phyloP scores from a whole-genome alignment of 768 basidiomycete genomes.

The Podaxis sp. region DNA sequence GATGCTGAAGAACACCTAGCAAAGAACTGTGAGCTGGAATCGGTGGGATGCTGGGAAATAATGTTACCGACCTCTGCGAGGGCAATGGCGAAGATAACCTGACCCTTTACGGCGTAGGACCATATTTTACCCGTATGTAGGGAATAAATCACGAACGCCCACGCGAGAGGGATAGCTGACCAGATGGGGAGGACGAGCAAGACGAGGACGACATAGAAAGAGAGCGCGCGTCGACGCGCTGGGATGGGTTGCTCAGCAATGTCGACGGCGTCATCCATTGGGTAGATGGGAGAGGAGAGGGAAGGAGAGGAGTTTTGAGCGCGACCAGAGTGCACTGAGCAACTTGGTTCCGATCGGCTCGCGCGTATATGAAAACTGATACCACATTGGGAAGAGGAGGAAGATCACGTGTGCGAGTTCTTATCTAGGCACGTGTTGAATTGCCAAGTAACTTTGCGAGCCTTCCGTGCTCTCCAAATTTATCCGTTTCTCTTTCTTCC shows the following conservation, averaged over 20 bases:
- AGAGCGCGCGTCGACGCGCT: slow-evolving; percentile 38
- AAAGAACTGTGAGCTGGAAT: slow-evolving; percentile 3
- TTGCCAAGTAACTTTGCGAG: not conserved
- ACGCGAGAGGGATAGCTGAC: slow-evolving; percentile 60
- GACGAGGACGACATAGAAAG: slow-evolving; percentile 62
- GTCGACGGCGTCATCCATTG: slow-evolving; percentile 28
- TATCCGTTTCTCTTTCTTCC: slow-evolving; percentile 25
- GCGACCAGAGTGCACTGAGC: not conserved
- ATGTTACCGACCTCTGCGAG: slow-evolving; percentile 53
- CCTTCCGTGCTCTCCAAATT: slow-evolving; percentile 2
- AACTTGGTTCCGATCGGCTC: not conserved
- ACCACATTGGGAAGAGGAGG: slow-evolving; percentile 5
- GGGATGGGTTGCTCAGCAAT: slow-evolving; percentile 37
- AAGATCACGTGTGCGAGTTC: slow-evolving; percentile 14
- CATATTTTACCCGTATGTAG: slow-evolving; percentile 43
- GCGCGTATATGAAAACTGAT: not conserved
- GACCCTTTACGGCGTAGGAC: slow-evolving; percentile 39
- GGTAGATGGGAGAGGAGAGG: slow-evolving; percentile 16
- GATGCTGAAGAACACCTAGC: slow-evolving; percentile 67
- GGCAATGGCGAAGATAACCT: slow-evolving; percentile 45
- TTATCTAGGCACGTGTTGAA: slow-evolving; percentile 8
- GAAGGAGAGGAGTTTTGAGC: slow-evolving; percentile 3
- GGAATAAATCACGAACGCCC: slow-evolving; percentile 58
- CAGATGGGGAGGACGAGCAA: slow-evolving; percentile 62
- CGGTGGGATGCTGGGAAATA: not conserved